These are phyloP conservation scores for Cryptomeria japonica DNA, from an alignment of 75 land plant species.

Conservation along the genomic window DNA sequence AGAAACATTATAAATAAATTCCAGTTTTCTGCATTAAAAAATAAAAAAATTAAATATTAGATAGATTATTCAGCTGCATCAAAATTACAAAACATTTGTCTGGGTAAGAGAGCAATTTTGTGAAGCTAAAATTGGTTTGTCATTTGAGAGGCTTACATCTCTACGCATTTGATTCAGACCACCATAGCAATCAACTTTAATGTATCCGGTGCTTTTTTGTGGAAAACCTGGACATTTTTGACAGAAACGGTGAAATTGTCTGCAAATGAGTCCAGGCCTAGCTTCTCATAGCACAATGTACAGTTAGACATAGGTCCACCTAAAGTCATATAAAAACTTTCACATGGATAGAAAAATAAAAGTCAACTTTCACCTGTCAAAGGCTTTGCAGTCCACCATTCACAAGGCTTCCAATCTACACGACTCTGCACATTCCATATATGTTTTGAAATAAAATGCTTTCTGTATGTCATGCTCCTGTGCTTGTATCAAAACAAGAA, in stretches of 20 bases:
- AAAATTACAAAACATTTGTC: neutral
- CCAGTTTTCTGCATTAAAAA: neutral
- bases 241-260: slow-evolving; percentile 38
- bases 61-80: neutral
- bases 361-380: slow-evolving; percentile 19
- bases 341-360: neutral
- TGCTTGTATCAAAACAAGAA: neutral
- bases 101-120: neutral
- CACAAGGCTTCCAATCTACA: slow-evolving; percentile 64
- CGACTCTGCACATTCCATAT: slow-evolving; percentile 54
- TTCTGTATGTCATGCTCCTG: neutral
- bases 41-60: neutral
- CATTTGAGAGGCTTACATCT: slow-evolving; percentile 49
- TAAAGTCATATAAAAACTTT: neutral
- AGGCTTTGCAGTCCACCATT: slow-evolving; percentile 51
- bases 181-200: slow-evolving; percentile 84
- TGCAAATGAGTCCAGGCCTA: slow-evolving; percentile 26
- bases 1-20: neutral
- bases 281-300: neutral
- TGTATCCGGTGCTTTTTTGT: slow-evolving; percentile 65
- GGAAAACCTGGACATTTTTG: slow-evolving; percentile 63
- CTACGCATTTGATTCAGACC: slow-evolving; percentile 96
- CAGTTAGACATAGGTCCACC: neutral
- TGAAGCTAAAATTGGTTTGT: neutral
- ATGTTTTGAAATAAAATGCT: neutral